A percentile compares a stretch with the other conserved stretches of the same genome.
Evolutionary conservation across 768 basidiomycete species (phyloP).

Genomic region (Trametes cinnabarina): DNA sequence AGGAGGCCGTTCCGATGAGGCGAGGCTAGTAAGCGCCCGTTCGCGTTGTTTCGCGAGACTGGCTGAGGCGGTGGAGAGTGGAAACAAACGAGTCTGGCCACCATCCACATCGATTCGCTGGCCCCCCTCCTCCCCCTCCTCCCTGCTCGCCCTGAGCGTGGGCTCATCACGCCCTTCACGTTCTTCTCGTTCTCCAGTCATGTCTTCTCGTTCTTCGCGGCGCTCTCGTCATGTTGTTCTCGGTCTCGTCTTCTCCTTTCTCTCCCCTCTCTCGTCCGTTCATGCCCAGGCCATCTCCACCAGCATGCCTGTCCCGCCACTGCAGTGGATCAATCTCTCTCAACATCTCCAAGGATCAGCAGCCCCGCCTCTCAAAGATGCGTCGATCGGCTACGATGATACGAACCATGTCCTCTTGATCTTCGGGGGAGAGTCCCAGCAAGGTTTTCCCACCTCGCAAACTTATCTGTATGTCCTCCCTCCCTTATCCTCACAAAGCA

Average conservation of each 20-base stretch:
- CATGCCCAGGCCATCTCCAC: conserved; percentile 52
- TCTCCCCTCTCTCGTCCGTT: conserved; percentile 26
- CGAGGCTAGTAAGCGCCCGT: conserved; percentile 11
- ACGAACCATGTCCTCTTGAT: conserved; percentile 58
- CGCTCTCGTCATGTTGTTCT: conserved; percentile 19
- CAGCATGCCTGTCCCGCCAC: conserved; percentile 53
- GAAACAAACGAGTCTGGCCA: conserved; percentile 12
- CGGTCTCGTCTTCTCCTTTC: conserved; percentile 24
- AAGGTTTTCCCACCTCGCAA: conserved; percentile 55
- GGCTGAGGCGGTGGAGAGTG: not conserved
- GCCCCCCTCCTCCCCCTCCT: conserved; percentile 17
- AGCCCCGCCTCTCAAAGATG: conserved; percentile 66
- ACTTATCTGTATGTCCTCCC: conserved; percentile 60
- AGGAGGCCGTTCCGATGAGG: conserved; percentile 8
- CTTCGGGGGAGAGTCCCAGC: conserved; percentile 73
- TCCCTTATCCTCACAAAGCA: not conserved
- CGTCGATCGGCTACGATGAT: conserved; percentile 59
- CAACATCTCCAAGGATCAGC: conserved; percentile 50
- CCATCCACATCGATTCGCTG: conserved; percentile 22
- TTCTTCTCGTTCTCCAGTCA: conserved; percentile 6
- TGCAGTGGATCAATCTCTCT: conserved; percentile 73
- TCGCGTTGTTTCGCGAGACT: no score
- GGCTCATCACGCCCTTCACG: conserved; percentile 21
- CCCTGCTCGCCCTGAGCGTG: conserved; percentile 28
- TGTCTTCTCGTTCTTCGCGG: conserved; percentile 11